These are phyloP conservation scores for Ostreobium quekettii DNA, from an alignment of 139 green algal species.

Conservation along the genomic window DNA sequence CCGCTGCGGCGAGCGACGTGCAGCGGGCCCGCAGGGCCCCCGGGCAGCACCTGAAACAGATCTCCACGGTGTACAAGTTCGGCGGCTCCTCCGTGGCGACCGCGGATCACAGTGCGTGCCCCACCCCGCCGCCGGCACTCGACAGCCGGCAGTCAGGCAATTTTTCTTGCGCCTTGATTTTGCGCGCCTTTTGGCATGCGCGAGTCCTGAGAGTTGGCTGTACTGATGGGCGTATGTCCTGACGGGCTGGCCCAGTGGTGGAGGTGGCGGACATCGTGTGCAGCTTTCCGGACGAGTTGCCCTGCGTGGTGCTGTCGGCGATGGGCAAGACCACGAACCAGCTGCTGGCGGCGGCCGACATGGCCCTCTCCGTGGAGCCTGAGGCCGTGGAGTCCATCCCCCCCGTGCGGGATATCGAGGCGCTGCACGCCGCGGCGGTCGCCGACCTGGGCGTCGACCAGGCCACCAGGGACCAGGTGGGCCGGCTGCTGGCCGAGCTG, in stretches of 20 bases:
- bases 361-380: conserved; percentile 52
- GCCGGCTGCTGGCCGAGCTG: conserved; percentile 70
- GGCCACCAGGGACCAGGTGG: conserved; percentile 45
- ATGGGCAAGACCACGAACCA: conserved; percentile 99
- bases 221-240: not conserved
- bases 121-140: no score
- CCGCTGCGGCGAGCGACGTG: no score
- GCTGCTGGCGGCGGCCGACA: conserved; percentile 75
- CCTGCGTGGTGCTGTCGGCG: conserved; percentile 88
- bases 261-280: conserved; percentile 93
- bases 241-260: conserved; percentile 22
- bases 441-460: conserved; percentile 51
- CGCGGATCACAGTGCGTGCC: conserved; percentile 82
- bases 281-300: conserved; percentile 72
- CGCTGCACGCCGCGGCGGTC: conserved; percentile 63
- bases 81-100: conserved; percentile 87
- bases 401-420: conserved; percentile 43
- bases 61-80: conserved; percentile 87
- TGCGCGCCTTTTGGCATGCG: no score
- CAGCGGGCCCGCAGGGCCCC: no score
- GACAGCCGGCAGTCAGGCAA: no score
- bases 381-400: conserved; percentile 30
- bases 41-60: conserved; percentile 26
- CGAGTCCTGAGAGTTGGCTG: conserved; percentile 28
- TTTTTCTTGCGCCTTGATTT: no score